A percentile compares a stretch with the other conserved stretches of the same genome.
These are phyloP conservation scores for Thalassia testudinum DNA, from an alignment of 116 monocot genomes.

Conservation along the genomic window DNA sequence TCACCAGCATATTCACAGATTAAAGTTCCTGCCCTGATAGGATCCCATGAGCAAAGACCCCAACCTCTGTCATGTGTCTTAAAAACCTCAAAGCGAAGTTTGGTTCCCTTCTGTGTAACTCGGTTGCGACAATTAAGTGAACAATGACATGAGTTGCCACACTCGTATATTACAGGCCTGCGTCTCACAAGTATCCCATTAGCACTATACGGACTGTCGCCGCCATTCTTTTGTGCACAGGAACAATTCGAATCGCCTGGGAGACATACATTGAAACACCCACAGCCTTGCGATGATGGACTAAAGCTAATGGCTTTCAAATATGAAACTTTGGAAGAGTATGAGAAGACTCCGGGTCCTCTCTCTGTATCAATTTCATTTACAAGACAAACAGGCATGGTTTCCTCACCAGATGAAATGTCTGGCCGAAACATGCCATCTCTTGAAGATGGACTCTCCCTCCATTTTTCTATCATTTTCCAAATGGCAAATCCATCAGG, in stretches of 20 bases:
- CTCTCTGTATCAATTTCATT: constrained; percentile 70
- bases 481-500: constrained; percentile 54
- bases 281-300: constrained; percentile 26
- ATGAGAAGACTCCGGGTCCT: constrained; percentile 41
- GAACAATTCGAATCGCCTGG: constrained; percentile 41
- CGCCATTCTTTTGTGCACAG: constrained; percentile 46
- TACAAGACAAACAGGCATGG: constrained; percentile 48
- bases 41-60: constrained; percentile 76
- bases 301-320: constrained; percentile 8
- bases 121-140: constrained; percentile 44
- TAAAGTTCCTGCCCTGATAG: constrained; percentile 58
- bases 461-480: constrained; percentile 62
- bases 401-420: constrained; percentile 52
- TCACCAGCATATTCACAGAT: constrained; percentile 71
- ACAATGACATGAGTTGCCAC: constrained; percentile 40
- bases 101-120: constrained; percentile 41
- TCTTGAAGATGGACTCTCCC: constrained; percentile 39
- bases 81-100: constrained; percentile 70
- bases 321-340: constrained; percentile 29
- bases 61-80: constrained; percentile 55
- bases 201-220: constrained; percentile 42
- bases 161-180: constrained; percentile 56
- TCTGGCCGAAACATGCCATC: constrained; percentile 34
- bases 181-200: constrained; percentile 42
- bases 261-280: constrained; percentile 30